Evolutionary conservation across 495 filamentous ascomycete species (phyloP).

Genomic region (Talaromyces wortmannii): DNA sequence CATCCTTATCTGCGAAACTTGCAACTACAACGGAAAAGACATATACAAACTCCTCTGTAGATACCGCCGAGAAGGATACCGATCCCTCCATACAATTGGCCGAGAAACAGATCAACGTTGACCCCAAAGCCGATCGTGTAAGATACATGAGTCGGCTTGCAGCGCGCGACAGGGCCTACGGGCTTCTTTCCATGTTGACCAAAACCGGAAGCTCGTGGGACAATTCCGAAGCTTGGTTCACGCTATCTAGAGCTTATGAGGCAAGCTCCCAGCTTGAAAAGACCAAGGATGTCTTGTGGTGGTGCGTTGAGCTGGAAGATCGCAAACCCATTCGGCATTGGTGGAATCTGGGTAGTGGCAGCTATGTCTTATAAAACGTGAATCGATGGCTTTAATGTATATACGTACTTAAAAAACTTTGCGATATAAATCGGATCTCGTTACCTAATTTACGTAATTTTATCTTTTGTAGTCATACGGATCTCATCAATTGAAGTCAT

Average conservation of each 20-base stretch:
- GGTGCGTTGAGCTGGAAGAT: conserved; percentile 61
- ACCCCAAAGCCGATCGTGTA: conserved; percentile 22
- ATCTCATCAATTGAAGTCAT: too few species aligned
- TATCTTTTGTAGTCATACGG: too few species aligned
- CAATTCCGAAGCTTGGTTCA: conserved; percentile 88
- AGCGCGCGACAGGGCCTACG: conserved; percentile 79
- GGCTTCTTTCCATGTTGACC: conserved; percentile 70
- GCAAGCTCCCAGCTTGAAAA: conserved; percentile 75
- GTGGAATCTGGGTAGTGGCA: conserved; percentile 39
- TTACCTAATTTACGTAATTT: too few species aligned
- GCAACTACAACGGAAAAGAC: not conserved
- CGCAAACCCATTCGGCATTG: conserved; percentile 40
- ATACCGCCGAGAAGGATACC: conserved; percentile 5
- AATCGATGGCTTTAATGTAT: conserved; percentile 4
- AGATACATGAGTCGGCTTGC: conserved; percentile 55
- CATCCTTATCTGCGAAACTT: conserved; percentile 11
- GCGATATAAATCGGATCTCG: not conserved
- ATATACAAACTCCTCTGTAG: conserved; percentile 5
- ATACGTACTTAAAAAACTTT: not conserved
- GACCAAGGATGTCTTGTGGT: conserved; percentile 67
- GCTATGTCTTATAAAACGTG: conserved; percentile 32
- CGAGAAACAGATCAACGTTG: conserved; percentile 2
- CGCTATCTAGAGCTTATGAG: conserved; percentile 79
- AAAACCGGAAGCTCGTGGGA: conserved; percentile 89
- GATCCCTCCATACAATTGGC: not conserved